phyloP scores from a whole-genome alignment of 176 grass and related monocot genomes.

The Rhynchospora pubera region DNA sequence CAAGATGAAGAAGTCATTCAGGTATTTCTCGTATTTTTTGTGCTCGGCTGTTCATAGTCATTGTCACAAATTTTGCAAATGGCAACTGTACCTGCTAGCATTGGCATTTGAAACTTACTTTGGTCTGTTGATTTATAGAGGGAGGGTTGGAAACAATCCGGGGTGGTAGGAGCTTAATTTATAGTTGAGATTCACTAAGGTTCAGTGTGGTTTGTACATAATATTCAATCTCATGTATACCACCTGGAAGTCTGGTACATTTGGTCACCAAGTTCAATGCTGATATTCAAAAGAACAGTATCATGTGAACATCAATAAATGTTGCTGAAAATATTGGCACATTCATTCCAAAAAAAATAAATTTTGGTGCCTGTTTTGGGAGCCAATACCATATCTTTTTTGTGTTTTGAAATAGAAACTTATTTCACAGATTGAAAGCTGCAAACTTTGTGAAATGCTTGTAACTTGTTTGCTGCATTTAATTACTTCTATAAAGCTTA shows the following conservation, averaged over 20 bases:
- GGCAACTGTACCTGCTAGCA: not conserved
- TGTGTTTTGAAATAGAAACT: not conserved
- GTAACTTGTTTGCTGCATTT: not conserved
- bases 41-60: constrained; percentile 1
- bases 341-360: too few species aligned
- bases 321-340: not conserved
- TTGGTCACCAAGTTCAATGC: not conserved
- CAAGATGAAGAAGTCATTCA: constrained; percentile 80
- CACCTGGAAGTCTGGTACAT: not conserved
- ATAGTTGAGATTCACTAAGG: not conserved
- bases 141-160: too few species aligned
- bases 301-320: not conserved
- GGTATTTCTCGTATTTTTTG: constrained; percentile 31
- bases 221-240: not conserved
- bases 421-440: not conserved
- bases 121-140: not conserved
- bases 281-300: not conserved
- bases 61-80: constrained; percentile 8
- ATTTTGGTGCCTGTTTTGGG: not conserved
- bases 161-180: not conserved
- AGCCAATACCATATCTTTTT: not conserved
- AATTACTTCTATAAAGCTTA: not conserved
- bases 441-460: not conserved
- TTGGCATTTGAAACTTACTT: not conserved
- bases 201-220: not conserved